These are phyloP conservation scores for Eimeria mitis DNA, from an alignment of 169 alveolate genomes.

Conservation along the genomic window DNA sequence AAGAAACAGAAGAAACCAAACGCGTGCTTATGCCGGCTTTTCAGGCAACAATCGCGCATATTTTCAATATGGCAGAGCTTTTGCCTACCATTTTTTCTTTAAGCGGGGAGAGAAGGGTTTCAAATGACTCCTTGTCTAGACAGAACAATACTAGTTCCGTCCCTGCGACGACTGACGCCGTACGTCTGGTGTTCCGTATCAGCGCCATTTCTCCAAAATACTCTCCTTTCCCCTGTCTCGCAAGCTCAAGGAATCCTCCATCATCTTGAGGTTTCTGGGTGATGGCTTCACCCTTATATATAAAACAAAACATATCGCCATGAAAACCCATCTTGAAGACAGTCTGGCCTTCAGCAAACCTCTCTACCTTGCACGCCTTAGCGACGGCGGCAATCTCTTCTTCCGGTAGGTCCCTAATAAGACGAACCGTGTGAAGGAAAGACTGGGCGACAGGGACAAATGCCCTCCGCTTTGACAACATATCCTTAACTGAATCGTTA, in stretches of 20 bases:
- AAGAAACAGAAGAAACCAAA: neutral
- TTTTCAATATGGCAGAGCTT: neutral
- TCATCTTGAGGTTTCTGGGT: conserved; percentile 77
- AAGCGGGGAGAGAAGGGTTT: conserved; percentile 60
- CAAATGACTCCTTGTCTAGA: conserved; percentile 80
- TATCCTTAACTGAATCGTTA: conserved; percentile 61
- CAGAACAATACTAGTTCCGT: conserved; percentile 79
- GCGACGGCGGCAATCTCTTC: conserved; percentile 62
- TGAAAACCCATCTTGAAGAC: conserved; percentile 78
- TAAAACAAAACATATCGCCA: conserved; percentile 81
- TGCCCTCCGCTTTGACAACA: conserved; percentile 61
- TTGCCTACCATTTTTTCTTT: conserved; percentile 71
- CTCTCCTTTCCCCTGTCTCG: conserved; percentile 82
- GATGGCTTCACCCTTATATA: conserved; percentile 73
- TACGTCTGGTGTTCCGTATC: conserved; percentile 83
- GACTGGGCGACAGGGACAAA: conserved; percentile 66
- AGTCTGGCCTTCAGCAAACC: conserved; percentile 75
- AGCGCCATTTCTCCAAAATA: conserved; percentile 88
- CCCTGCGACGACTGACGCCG: conserved; percentile 87
- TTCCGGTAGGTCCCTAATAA: conserved; percentile 66
- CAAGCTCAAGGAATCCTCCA: conserved; percentile 77
- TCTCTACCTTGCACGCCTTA: conserved; percentile 79
- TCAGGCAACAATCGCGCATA: neutral
- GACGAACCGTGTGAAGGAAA: conserved; percentile 67
- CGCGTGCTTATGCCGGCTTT: neutral